These are phyloP conservation scores for Alternaria atra DNA, from an alignment of 2,329 filamentous ascomycete species.

Conservation along the genomic window DNA sequence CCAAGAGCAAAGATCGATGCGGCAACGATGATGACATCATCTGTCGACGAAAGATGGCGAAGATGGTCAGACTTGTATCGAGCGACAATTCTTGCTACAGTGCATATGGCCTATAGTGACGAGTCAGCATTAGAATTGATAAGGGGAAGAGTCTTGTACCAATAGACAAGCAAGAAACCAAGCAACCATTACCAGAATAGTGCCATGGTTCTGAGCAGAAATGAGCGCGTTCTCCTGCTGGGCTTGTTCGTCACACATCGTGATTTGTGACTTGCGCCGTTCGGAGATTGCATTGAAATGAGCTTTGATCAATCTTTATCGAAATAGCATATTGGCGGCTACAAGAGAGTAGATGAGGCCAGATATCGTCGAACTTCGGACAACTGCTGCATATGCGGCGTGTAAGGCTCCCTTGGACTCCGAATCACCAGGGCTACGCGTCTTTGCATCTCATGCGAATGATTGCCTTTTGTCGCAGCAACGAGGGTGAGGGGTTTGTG, in stretches of 20 bases:
- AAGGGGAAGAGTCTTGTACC: slow-evolving; percentile 17
- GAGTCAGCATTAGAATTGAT: slow-evolving; percentile 10
- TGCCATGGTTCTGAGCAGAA: slow-evolving; percentile 35
- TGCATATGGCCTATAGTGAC: slow-evolving; percentile 27
- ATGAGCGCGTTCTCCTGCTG: slow-evolving; percentile 30
- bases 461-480: slow-evolving; percentile 22
- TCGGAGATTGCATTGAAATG: slow-evolving; percentile 32
- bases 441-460: slow-evolving; percentile 20
- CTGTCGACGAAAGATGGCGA: slow-evolving; percentile 19
- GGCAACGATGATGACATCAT: slow-evolving; percentile 32
- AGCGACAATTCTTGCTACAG: slow-evolving; percentile 24
- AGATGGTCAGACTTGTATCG: slow-evolving; percentile 25
- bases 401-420: slow-evolving; percentile 25
- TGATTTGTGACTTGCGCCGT: slow-evolving; percentile 14
- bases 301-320: slow-evolving; percentile 27
- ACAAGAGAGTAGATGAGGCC: slow-evolving; percentile 16
- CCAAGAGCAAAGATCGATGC: slow-evolving; percentile 34
- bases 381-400: slow-evolving; percentile 17
- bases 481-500: slow-evolving; percentile 11
- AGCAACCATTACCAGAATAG: slow-evolving; percentile 36
- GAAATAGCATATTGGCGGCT: slow-evolving; percentile 19
- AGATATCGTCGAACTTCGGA: slow-evolving; percentile 19
- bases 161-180: slow-evolving; percentile 39
- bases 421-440: slow-evolving; percentile 18
- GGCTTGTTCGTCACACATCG: slow-evolving; percentile 21